Evolutionary conservation across 2,329 filamentous ascomycete species (phyloP), one percentile per base, ranked within the genome.

Genomic region (Penicillium sp.): DNA sequence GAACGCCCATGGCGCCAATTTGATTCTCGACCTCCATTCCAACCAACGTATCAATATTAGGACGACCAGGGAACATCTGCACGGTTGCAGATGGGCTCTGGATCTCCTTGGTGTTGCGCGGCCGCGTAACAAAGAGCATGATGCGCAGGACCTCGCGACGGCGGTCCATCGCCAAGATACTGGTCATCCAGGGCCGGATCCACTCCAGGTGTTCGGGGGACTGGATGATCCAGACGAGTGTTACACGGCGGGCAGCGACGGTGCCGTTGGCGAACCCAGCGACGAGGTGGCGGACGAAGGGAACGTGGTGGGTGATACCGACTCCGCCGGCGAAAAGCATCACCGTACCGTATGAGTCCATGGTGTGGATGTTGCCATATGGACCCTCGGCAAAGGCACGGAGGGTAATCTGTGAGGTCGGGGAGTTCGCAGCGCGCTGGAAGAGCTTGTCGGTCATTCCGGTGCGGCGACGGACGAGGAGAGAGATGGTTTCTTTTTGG

Each of bases 251-350:
- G 3, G 88, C 88, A 5, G 91, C 89, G 33, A 89, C 82, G 0
- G 83, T 89, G 52, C 81, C 80, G 1, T 80, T 74, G 48, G 81
- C 80, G 67, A 79, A 85, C 4, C 85, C 85, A 47, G 82, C 73
- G 52, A 91, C 78, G 4, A 91, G 75, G 45, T 93, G 84, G 48
- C 83, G 84, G 8, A 96, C 79, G 67, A 94, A 95, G 31, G 89
- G 87, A 28, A 97, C 81, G 66, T 95, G 89, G 68, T 97, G 91
- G 1, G 91, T 95, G 70, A 98, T 97, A 54, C 93, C 93, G 5
- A 93, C 89, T 50, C 91, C 88, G 49, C 89, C 90, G 12, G 91
- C 90, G 64, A 96, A 89, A 50, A 98, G 83, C 55, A 98, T 80
- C 39, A 84, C 83, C 38, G 94, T 93, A 33, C 93, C 91, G 69